Base-by-base conservation (phyloP, 2,329 filamentous ascomycete species). In the Ophiosphaerella herpotricha region DNA sequence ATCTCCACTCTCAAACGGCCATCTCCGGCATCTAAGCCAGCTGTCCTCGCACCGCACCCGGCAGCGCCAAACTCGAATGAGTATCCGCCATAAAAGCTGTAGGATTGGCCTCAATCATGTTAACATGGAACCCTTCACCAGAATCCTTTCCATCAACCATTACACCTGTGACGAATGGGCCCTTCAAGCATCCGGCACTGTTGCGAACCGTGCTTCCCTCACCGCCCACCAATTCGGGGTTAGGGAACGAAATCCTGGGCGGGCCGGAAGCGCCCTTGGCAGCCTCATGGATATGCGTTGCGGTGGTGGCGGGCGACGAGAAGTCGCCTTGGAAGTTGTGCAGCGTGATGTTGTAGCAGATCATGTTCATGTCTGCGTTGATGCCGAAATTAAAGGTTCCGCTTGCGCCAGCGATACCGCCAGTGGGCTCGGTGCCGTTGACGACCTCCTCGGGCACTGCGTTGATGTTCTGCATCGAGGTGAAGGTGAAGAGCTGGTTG, bases 211-310 rank as follows among this genome's bases (percentile, higher is more conserved):
- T 37, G 5, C 26, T 37, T 4, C 26, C 45, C 12, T 52, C 55
- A 3, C 39, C 60, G 18, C 48, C 46, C 4, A 67, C 38, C 0
- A 50, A 47, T 42, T 60, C 50, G 1, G 63, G 64, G 37, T 67
- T 68, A 0, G 65, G 63, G 40, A 68, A 66, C 6, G 62, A 54
- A n/a, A 68, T 61, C 62, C 80, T 73, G 41, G 81, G 81, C 24
- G 81, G 80, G 5, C 82, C 81, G 16, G 75, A 66, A 35, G 66
- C 70, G 50, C 80, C 80, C 37, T 63, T 68, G 7, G 66, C 65
- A 6, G 73, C 80, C 62, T 83, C 71, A 67, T 84, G 81, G 58
- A 84, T 80, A 64, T 84, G 82, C 1, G 81, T 84, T 11, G 81
- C 80, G 2, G 80, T 82, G 24, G 62, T 63, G 33, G 82, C 82